Conservation (phyloP, 1,284 basidiomycete species). For the Phellinidium pouzarii region DNA sequence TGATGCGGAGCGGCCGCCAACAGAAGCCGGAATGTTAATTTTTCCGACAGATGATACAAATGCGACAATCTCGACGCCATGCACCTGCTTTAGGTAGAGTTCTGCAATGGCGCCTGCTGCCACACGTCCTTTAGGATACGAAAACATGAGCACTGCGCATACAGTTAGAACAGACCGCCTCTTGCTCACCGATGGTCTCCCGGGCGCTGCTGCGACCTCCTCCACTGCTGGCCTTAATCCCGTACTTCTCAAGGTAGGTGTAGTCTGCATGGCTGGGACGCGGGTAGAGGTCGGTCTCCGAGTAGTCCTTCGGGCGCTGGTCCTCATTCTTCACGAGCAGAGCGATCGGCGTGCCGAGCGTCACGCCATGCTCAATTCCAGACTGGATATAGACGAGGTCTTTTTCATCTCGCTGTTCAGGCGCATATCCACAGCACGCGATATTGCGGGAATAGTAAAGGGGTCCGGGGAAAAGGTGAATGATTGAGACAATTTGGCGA, state of each 20-base stretch:
- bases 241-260: constrained; percentile 98
- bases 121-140: constrained; percentile 63
- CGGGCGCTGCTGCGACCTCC: constrained; percentile 92
- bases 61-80: constrained; percentile 92
- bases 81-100: constrained; percentile 85
- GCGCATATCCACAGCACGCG: background rate
- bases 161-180: background rate
- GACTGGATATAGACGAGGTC: constrained; percentile 94
- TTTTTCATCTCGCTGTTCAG: constrained; percentile 86
- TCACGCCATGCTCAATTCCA: constrained; percentile 90
- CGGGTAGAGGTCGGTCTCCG: constrained; percentile 96
- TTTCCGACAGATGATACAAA: constrained; percentile 97
- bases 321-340: constrained; percentile 97
- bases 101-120: constrained; percentile 98
- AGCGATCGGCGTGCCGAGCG: constrained; percentile 95
- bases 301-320: constrained; percentile 97
- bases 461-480: too few relatives aligned
- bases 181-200: constrained; percentile 82
- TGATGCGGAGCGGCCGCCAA: constrained; percentile 35
- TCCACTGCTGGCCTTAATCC: constrained; percentile 93
- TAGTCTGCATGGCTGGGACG: constrained; percentile 97
- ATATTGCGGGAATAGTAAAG: background rate
- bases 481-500: background rate
- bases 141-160: background rate
- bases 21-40: constrained; percentile 64